phyloP scores from a whole-genome alignment of 805 yeast species.

The Cyberlindnera mississippiensis region DNA sequence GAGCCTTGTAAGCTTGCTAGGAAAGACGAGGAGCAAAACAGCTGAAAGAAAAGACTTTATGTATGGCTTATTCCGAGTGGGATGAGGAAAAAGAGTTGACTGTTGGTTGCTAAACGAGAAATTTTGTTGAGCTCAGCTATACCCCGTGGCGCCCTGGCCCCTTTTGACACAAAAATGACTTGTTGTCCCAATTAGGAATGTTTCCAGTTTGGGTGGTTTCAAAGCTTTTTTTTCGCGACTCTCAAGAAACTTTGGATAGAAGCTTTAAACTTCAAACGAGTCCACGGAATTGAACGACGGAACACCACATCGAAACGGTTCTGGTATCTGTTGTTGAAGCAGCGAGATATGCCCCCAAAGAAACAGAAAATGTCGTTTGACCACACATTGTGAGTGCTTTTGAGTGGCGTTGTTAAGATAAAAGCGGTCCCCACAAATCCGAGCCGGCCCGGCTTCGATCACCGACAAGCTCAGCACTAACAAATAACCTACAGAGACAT shows the following conservation, averaged over 20 bases:
- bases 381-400: conserved; percentile 16
- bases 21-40: too few species aligned
- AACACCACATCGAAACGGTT: too few species aligned
- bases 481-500: conserved; percentile 33
- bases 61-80: not conserved
- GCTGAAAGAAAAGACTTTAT: too few species aligned
- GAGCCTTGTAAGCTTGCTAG: too few species aligned
- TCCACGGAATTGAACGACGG: not conserved
- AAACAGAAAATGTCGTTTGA: conserved; percentile 18
- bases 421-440: not conserved
- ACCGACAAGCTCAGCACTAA: not conserved
- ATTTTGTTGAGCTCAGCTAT: too few species aligned
- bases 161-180: not conserved
- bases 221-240: not conserved
- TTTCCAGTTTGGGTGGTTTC: not conserved
- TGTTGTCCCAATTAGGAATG: not conserved
- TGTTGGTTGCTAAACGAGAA: too few species aligned
- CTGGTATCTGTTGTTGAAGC: too few species aligned
- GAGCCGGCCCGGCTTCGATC: not conserved
- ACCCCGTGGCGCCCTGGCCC: not conserved
- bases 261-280: not conserved
- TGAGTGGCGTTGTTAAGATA: too few species aligned
- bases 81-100: not conserved
- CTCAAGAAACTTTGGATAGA: not conserved
- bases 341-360: conserved; percentile 6